Conservation (phyloP, 257 asterid genomes). For the Salvia hispanica region DNA sequence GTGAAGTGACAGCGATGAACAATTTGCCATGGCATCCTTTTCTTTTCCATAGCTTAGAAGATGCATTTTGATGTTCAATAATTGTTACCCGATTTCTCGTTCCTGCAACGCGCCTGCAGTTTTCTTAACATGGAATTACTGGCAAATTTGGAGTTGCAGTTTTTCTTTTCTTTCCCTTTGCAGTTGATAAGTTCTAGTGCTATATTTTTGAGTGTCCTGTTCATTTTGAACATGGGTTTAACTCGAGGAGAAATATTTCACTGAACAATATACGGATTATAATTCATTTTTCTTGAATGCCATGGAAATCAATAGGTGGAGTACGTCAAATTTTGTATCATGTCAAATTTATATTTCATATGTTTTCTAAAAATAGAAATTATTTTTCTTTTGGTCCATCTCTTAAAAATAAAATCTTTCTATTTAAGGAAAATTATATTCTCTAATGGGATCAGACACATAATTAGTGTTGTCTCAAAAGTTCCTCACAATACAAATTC, state of each 20-base stretch:
- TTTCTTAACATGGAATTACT: constrained; percentile 20
- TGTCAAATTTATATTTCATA: too few species aligned
- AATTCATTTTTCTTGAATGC: neutral
- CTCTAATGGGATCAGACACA: too few species aligned
- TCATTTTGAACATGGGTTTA: constrained; percentile 23
- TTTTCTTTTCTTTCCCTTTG: constrained; percentile 27
- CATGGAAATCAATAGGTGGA: neutral
- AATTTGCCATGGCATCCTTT: constrained; percentile 13
- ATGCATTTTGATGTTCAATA: constrained; percentile 46
- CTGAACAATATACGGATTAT: neutral
- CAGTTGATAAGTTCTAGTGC: constrained; percentile 9
- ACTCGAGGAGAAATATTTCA: constrained; percentile 27
- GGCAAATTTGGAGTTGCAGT: constrained; percentile 28
- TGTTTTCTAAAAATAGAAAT: too few species aligned
- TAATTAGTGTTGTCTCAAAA: too few species aligned
- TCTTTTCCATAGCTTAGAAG: constrained; percentile 26
- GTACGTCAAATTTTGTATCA: neutral
- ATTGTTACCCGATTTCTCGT: constrained; percentile 29
- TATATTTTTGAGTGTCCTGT: constrained; percentile 12
- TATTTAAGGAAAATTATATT: too few species aligned
- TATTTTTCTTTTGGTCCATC: too few species aligned
- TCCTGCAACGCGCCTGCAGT: constrained; percentile 30
- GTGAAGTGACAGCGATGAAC: constrained; percentile 38
- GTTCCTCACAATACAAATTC: too few species aligned
- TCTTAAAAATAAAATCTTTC: too few species aligned